phyloP scores from a whole-genome alignment of 2,329 filamentous ascomycete genomes.

The Cytospora chrysosperma region DNA sequence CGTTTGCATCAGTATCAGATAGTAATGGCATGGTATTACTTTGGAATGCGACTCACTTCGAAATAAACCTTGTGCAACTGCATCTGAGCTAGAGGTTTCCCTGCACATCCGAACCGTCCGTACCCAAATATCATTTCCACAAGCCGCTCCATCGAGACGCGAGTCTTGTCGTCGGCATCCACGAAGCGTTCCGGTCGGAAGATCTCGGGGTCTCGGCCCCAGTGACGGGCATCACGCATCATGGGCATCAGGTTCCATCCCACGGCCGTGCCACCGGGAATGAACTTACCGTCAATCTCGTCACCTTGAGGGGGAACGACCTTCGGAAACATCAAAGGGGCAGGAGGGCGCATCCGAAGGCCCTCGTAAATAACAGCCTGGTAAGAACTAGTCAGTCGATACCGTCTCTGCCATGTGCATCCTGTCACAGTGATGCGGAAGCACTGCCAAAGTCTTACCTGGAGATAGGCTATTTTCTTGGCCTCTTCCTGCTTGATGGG shows the following conservation, averaged over 20 bases:
- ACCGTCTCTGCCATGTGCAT: not conserved
- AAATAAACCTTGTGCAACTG: conserved; percentile 44
- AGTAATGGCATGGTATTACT: not conserved
- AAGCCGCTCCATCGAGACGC: conserved; percentile 33
- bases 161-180: conserved; percentile 39
- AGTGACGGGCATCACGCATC: conserved; percentile 15
- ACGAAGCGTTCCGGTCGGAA: conserved; percentile 63
- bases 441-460: not conserved
- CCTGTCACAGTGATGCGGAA: not conserved
- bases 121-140: conserved; percentile 41
- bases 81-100: conserved; percentile 43
- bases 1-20: not conserved
- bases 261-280: conserved; percentile 33
- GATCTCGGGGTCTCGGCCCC: conserved; percentile 54
- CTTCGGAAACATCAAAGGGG: conserved; percentile 24
- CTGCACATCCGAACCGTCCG: conserved; percentile 41
- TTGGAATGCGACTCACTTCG: conserved; percentile 33
- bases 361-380: conserved; percentile 17
- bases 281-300: conserved; percentile 31
- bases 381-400: not conserved
- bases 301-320: conserved; percentile 32
- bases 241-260: conserved; percentile 23
- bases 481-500: conserved; percentile 11
- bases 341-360: conserved; percentile 13
- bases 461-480: conserved; percentile 5